A percentile compares a stretch with the other conserved stretches of the same genome.
Conservation (phyloP, 1,284 basidiomycete genomes). For the Stereum hirsutum region DNA sequence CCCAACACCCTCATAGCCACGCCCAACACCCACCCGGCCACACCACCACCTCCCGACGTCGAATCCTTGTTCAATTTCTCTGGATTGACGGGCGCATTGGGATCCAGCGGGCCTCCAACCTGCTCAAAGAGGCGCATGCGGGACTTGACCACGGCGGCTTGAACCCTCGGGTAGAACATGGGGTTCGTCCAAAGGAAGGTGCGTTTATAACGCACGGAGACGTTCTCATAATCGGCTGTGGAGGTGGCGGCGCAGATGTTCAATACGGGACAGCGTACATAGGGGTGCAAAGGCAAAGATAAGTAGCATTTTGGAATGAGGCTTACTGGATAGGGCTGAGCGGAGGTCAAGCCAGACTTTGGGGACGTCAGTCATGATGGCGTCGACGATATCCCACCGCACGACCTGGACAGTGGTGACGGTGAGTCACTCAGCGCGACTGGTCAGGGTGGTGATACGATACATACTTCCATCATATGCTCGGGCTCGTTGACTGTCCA, state of each 20-base stretch:
- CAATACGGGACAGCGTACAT: constrained; percentile 7
- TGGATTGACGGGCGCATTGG: no score
- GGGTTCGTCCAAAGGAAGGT: constrained; percentile 70
- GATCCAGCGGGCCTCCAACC: no score
- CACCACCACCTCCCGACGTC: no score
- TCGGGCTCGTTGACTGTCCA: constrained; percentile 94
- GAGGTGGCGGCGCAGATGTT: constrained; percentile 4
- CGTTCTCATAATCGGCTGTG: constrained; percentile 61
- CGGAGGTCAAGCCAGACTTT: constrained; percentile 72
- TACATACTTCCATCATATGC: constrained; percentile 86
- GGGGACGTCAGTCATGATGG: constrained; percentile 85
- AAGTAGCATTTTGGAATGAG: constrained; percentile 1
- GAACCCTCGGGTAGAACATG: constrained; percentile 49
- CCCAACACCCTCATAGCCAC: no score
- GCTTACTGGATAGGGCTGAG: constrained; percentile 50
- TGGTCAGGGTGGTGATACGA: not conserved
- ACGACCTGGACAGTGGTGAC: constrained; percentile 46
- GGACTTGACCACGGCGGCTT: no score
- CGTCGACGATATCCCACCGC: constrained; percentile 83
- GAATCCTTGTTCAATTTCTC: no score
- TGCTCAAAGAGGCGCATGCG: no score
- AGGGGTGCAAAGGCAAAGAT: constrained; percentile 4
- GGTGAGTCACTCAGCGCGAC: not conserved
- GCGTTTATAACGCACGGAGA: constrained; percentile 49
- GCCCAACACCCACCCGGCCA: no score